Conservation (phyloP, 768 basidiomycete species). For the Termitomyces sp. region DNA sequence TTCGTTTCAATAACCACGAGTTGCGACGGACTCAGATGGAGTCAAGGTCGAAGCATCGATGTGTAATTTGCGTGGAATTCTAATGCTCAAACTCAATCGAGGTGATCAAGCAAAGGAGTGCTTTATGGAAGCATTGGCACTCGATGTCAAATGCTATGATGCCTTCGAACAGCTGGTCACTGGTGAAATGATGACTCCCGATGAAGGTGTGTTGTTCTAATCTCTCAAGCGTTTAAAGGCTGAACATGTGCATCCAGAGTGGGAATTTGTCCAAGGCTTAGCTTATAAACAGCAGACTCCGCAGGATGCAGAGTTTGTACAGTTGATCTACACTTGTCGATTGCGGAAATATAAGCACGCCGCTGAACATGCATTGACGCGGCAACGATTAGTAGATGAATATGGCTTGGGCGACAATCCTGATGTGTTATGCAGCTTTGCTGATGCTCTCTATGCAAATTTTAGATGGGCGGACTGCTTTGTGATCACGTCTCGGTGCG, state of each 20-base stretch:
- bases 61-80: conserved; percentile 70
- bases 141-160: conserved; percentile 97
- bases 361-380: conserved; percentile 74
- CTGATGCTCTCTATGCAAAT: conserved; percentile 82
- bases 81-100: conserved; percentile 92
- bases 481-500: conserved; percentile 74
- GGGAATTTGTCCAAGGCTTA: conserved; percentile 90
- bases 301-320: conserved; percentile 87
- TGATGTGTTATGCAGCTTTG: conserved; percentile 86
- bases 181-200: conserved; percentile 93
- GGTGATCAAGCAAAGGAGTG: conserved; percentile 89
- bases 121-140: conserved; percentile 90
- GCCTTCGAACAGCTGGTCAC: conserved; percentile 87
- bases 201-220: conserved; percentile 66
- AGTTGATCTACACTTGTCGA: conserved; percentile 87
- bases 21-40: neutral
- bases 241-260: conserved; percentile 50
- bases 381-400: conserved; percentile 75
- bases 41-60: conserved; percentile 72
- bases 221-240: neutral
- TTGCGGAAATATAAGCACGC: conserved; percentile 87
- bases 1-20: conserved; percentile 8
- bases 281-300: conserved; percentile 79
- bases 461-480: conserved; percentile 96
- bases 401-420: conserved; percentile 87